Evolutionary conservation across 2,329 filamentous ascomycete genomes (phyloP), one percentile per base, ranked within the genome.

Genomic region (Pseudogymnoascus sp.): DNA sequence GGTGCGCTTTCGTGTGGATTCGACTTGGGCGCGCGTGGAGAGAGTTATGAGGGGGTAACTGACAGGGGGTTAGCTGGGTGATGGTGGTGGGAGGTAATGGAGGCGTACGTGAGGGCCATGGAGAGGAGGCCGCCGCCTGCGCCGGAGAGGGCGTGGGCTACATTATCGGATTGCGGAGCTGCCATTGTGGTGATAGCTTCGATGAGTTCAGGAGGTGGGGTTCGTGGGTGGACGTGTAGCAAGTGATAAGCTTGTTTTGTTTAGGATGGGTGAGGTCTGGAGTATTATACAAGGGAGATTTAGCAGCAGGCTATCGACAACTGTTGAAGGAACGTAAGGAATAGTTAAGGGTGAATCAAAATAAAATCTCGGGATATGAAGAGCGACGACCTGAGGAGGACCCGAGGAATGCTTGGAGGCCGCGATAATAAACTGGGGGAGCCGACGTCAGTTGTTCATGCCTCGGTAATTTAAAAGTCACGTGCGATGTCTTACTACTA

Each of bases 41-140:
- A 99, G 88, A 35, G 94, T 97, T 73, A 99, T 96, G 70, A 99
- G 86, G 42, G 94, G 94, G 76, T 97, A 97, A 68, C 91, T 94
- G 72, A 60, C n/a, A 30, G 62, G 60, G 67, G 52, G 62, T 52
- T 55, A 59, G 25, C 58, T 60, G 60, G 23, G 36, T 42, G 35
- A 39, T 28, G 19, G 33, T 2, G 11, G 11, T 41, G 33, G 58
- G 58, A 42, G 55, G 5, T 30, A 23, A 60, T 33, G 42, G 49
- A 39, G 58, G n/a, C 81, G 66, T 84, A 95, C 86, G 94, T 99
- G 76, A 99, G 78, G 69, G 92, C 84, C 91, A 97, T 99, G 69
- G 94, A 96, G 64, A 97, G 79, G 63, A 99, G 88, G 64, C 94
- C 94, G 68, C 94, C 94, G 69, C 94, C 94, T 60, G 92, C 91